Evolutionary conservation across 371 early-diverging fungal species (phyloP).

Genomic region (Mortierella sp.): DNA sequence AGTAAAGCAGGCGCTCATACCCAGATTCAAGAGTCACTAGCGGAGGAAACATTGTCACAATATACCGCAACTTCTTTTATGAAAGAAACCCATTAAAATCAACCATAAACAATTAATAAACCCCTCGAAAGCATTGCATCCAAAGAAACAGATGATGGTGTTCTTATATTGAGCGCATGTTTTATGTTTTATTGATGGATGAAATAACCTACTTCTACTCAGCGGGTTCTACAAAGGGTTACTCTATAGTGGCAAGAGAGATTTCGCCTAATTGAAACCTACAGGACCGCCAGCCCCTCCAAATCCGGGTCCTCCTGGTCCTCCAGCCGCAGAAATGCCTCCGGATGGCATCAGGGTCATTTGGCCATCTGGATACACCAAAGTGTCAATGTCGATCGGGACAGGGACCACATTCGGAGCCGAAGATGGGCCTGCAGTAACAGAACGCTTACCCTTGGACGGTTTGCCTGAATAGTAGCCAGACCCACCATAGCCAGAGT

Average conservation of each 20-base stretch:
- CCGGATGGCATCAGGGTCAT: constrained; percentile 22
- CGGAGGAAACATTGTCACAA: not conserved
- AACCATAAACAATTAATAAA: not conserved
- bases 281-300: not conserved
- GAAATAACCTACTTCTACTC: not conserved
- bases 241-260: not conserved
- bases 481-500: not conserved
- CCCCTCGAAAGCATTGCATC: not conserved
- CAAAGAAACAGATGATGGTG: not conserved
- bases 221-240: not conserved
- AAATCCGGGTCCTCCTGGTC: not conserved
- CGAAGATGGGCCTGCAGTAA: not conserved
- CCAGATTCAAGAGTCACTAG: not conserved
- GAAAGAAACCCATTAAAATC: not conserved
- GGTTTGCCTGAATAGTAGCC: not conserved
- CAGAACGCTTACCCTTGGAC: not conserved
- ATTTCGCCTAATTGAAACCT: not conserved
- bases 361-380: constrained; percentile 39
- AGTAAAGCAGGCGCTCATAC: constrained; percentile 6
- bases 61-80: not conserved
- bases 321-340: not conserved
- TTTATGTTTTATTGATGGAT: not conserved
- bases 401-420: constrained; percentile 25
- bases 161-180: not conserved
- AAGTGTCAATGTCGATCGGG: constrained; percentile 29